Conservation (phyloP, 768 basidiomycete species). For the Lactarius hatsudake region DNA sequence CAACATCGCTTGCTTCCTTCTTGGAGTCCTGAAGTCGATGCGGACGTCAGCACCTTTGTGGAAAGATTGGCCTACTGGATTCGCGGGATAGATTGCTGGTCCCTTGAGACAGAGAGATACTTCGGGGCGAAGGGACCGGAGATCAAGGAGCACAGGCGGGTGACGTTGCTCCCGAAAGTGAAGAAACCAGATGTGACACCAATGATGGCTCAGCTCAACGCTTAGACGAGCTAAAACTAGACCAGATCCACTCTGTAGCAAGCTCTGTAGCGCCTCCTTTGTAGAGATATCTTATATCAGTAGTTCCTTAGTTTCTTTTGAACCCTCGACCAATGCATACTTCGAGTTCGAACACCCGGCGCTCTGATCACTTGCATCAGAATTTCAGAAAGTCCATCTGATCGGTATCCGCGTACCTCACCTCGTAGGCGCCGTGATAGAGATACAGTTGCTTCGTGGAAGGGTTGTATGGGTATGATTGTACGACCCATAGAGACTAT, state of each 20-base stretch:
- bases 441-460: too few relatives aligned
- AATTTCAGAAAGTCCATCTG: background rate
- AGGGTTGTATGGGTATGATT: too few relatives aligned
- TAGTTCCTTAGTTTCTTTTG: too few relatives aligned
- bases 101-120: conserved; percentile 48
- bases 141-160: conserved; percentile 42
- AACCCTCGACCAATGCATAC: too few relatives aligned
- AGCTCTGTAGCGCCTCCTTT: too few relatives aligned
- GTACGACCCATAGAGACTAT: too few relatives aligned
- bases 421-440: too few relatives aligned
- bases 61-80: conserved; percentile 68
- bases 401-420: too few relatives aligned
- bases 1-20: conserved; percentile 48
- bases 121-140: conserved; percentile 40
- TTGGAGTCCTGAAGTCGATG: conserved; percentile 60
- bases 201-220: conserved; percentile 11
- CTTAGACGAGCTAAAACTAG: background rate
- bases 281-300: background rate
- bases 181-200: conserved; percentile 13
- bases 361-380: background rate
- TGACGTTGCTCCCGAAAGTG: conserved; percentile 10
- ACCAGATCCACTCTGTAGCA: background rate
- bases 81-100: conserved; percentile 70
- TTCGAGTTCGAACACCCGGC: too few relatives aligned
- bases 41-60: conserved; percentile 58